Conservation (phyloP, 202 grass and related monocot genomes). For the Elaeis oleifera region DNA sequence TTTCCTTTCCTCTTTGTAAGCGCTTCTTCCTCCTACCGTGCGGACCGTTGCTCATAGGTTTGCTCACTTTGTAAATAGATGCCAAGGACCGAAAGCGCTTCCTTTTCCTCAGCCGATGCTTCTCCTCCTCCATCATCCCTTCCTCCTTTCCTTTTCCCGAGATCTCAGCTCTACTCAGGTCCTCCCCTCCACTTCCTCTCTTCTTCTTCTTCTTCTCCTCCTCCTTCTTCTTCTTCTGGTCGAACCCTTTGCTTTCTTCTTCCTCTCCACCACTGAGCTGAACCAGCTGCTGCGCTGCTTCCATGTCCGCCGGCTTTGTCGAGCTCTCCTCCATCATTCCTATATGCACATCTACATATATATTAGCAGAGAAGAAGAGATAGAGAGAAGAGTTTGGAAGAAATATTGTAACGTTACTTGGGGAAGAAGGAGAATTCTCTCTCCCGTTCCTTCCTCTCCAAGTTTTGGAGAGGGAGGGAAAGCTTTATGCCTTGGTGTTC, state of each 20-base stretch:
- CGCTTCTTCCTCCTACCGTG: neutral
- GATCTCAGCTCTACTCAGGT: neutral
- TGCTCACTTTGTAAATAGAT: conserved; percentile 21
- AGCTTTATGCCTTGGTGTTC: neutral
- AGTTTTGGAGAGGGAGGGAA: too few relatives aligned
- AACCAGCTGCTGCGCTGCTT: conserved; percentile 21
- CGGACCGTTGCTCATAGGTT: neutral
- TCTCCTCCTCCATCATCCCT: neutral
- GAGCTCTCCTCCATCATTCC: neutral
- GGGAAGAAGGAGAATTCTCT: too few relatives aligned
- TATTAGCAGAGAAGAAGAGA: neutral
- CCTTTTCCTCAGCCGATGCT: neutral
- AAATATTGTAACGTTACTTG: too few relatives aligned
- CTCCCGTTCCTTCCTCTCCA: too few relatives aligned
- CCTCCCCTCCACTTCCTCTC: neutral
- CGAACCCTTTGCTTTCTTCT: neutral
- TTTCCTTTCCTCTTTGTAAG: neutral
- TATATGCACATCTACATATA: neutral
- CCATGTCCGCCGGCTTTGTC: conserved; percentile 12
- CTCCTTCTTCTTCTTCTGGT: neutral
- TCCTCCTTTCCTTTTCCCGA: neutral
- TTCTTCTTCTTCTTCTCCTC: neutral
- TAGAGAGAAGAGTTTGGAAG: too few relatives aligned
- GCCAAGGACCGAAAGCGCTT: conserved; percentile 25
- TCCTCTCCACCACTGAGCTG: conserved; percentile 20